A percentile compares a stretch with the other conserved stretches of the same genome.
Conservation (phyloP, 768 basidiomycete species). For the Macrolepiota dolichaula region DNA sequence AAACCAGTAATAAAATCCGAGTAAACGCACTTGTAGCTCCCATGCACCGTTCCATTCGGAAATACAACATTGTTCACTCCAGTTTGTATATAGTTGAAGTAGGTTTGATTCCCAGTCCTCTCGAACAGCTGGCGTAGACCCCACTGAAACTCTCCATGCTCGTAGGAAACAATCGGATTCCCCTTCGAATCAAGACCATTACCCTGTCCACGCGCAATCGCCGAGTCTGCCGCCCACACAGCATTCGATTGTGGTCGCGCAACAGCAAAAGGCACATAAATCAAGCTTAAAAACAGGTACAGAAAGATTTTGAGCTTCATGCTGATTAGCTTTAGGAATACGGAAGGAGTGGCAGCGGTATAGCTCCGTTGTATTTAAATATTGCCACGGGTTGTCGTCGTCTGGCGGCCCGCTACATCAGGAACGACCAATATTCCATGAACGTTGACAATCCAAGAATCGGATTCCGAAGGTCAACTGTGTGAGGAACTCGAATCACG, state of each 20-base stretch:
- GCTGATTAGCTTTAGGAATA: neutral
- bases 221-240: conserved; percentile 43
- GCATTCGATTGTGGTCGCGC: conserved; percentile 37
- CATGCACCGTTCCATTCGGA: conserved; percentile 34
- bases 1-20: neutral
- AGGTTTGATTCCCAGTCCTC: conserved; percentile 35
- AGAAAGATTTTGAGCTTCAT: neutral
- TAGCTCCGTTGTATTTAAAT: no score
- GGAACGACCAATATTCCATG: neutral
- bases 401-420: neutral
- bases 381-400: neutral
- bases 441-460: no score
- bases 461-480: neutral
- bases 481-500: neutral
- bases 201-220: conserved; percentile 39
- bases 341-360: no score
- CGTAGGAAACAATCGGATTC: conserved; percentile 34
- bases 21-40: conserved; percentile 6
- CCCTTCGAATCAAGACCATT: conserved; percentile 34
- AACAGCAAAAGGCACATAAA: neutral
- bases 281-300: neutral
- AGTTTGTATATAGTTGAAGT: conserved; percentile 36
- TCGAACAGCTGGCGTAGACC: conserved; percentile 38
- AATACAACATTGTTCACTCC: conserved; percentile 37
- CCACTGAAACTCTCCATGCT: conserved; percentile 38